Percentiles rank a stretch among this genome's conserved stretches.
Conservation (phyloP, 2,329 filamentous ascomycete species). For the Trichoderma koningii region DNA sequence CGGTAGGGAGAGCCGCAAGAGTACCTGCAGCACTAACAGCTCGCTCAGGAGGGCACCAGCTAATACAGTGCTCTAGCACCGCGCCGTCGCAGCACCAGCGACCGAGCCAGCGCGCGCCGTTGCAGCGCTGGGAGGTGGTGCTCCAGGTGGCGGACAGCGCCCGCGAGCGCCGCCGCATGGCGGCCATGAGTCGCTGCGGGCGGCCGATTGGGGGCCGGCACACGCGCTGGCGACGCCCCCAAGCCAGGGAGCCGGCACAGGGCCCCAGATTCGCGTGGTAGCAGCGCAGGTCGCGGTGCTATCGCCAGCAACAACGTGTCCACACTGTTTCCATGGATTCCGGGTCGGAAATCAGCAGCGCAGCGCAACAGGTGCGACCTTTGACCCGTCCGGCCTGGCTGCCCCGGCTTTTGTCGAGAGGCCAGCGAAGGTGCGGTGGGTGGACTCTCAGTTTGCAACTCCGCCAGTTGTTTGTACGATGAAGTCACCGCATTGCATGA, state of each 20-base stretch:
- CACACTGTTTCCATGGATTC: slow-evolving; percentile 14
- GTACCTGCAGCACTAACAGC: slow-evolving; percentile 26
- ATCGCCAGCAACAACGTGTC: slow-evolving; percentile 8
- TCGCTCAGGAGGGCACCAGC: background rate
- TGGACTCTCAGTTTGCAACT: too few species aligned
- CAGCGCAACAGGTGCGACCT: slow-evolving; percentile 1
- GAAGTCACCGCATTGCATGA: too few species aligned
- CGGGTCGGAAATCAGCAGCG: slow-evolving; percentile 18
- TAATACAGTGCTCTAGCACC: background rate
- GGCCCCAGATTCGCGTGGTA: background rate
- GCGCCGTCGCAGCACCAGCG: slow-evolving; percentile 12
- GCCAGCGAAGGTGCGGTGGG: background rate
- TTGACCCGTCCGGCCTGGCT: background rate
- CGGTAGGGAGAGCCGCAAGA: slow-evolving; percentile 15
- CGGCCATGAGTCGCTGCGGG: background rate
- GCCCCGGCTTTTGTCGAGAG: background rate
- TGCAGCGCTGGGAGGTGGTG: too few species aligned
- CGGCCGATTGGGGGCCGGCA: background rate
- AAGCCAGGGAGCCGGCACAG: background rate
- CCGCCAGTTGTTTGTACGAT: too few species aligned
- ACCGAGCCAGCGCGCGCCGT: background rate
- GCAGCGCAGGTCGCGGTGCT: slow-evolving; percentile 10
- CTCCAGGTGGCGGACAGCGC: too few species aligned
- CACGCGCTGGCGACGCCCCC: background rate
- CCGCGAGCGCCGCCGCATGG: background rate